Base-by-base conservation (phyloP, 2,329 filamentous ascomycete species). In the Colletotrichum zoysiae region DNA sequence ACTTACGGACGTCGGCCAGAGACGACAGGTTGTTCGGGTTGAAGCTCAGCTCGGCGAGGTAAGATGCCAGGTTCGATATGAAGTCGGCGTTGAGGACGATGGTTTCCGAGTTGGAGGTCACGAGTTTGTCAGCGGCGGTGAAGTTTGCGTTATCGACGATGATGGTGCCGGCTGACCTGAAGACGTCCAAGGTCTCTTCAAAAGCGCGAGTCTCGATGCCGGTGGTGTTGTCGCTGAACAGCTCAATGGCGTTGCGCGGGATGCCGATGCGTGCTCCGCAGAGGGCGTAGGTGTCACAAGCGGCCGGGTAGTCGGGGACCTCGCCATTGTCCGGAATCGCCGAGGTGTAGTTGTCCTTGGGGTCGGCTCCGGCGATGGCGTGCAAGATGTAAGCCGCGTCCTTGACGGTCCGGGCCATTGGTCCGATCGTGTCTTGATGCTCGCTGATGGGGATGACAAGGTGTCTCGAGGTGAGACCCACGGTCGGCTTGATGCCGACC, bases 401-500 rank as follows among this genome's bases (percentile, higher is more conserved):
- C 20, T 85, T 84, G 2, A 93, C 87, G 0, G 87, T 91, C 53
- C 87, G 85, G 0, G 87, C 88, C 78, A 93, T 89, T 0, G 86
- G 84, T 0, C 91, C 91, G 1, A 93, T 84, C 0, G 87, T 89
- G 75, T 93, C 91, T 74, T 91, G 89, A 75, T 89, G 86, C 50
- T 85, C 79, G 18, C 85, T 88, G 7, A 93, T 88, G 0, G 91
- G 90, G n/a, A 93, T 88, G 1, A 92, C 90, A 5, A 91, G 82
- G 73, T 85, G 81, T 18, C 89, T 82, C 1, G 88, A 90, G 0
- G 88, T 92, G 4, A 93, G 82, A 0, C 91, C 91, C 1, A 92
- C 88, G 0, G 90, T 91, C 1, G 91, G 89, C 77, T 91, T 91
- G 78, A 93, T 90, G 1, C 89, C 91, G 0, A 92, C 90, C 1